Conservation (phyloP, 1,284 basidiomycete genomes). For the Amylostereum chailletii region DNA sequence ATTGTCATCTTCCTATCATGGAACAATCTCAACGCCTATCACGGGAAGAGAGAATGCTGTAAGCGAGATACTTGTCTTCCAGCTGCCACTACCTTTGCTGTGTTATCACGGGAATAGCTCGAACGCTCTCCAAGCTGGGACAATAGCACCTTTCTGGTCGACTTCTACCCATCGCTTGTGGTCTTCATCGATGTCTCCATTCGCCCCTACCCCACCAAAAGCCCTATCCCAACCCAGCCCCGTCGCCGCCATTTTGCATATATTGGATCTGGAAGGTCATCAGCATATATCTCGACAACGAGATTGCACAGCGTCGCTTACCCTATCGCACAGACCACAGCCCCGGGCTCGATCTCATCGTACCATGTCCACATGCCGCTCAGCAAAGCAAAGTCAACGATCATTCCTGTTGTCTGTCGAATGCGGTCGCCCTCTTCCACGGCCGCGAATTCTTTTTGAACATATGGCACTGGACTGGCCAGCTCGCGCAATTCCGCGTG, state of each 20-base stretch:
- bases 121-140: conserved; percentile 50
- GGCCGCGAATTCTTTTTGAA: conserved; percentile 40
- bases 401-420: conserved; percentile 45
- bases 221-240: conserved; percentile 57
- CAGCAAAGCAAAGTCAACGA: conserved; percentile 58
- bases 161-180: conserved; percentile 52
- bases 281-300: not conserved
- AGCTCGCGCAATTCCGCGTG: conserved; percentile 35
- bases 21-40: too few relatives aligned
- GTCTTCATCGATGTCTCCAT: conserved; percentile 37
- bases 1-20: too few relatives aligned
- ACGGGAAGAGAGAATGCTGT: too few relatives aligned
- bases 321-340: conserved; percentile 49
- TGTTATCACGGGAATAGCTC: conserved; percentile 23
- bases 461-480: conserved; percentile 45
- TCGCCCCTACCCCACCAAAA: conserved; percentile 34
- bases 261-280: conserved; percentile 38
- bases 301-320: conserved; percentile 5
- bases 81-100: not conserved
- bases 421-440: conserved; percentile 32
- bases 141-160: conserved; percentile 40
- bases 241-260: conserved; percentile 50
- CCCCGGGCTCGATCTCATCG: conserved; percentile 38
- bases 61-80: too few relatives aligned
- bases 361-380: conserved; percentile 48